Evolutionary conservation across 2,329 filamentous ascomycete species (phyloP).

Genomic region (Orbilia oligospora): DNA sequence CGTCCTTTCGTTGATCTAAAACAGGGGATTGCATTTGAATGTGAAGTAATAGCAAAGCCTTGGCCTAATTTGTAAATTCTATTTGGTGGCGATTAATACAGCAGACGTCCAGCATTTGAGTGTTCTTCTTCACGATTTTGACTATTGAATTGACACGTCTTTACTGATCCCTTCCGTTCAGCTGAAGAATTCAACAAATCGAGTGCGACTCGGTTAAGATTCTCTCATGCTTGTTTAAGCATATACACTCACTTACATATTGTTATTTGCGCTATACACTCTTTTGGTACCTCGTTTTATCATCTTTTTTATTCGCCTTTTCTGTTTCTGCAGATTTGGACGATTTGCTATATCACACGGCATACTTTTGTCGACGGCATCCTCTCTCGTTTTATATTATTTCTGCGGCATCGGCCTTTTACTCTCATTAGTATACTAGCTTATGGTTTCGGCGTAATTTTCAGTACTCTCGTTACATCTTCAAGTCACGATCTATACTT

Average conservation of each 20-base stretch:
- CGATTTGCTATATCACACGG: neutral
- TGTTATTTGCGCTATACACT: constrained; percentile 8
- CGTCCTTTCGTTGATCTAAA: neutral
- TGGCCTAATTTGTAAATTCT: no score
- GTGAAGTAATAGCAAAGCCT: neutral
- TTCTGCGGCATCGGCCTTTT: neutral
- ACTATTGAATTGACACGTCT: constrained; percentile 17
- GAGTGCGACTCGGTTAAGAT: constrained; percentile 1
- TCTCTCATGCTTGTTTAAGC: constrained; percentile 21
- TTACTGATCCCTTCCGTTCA: constrained; percentile 20
- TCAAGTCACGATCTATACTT: neutral
- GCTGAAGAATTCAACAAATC: constrained; percentile 16
- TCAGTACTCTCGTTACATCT: neutral
- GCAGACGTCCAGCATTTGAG: neutral
- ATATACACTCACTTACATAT: constrained; percentile 24
- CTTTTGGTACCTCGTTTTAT: constrained; percentile 18
- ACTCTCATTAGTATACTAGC: neutral
- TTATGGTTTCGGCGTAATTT: constrained; percentile 18
- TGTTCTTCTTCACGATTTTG: constrained; percentile 8
- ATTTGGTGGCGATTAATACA: constrained; percentile 3
- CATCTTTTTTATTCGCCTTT: neutral
- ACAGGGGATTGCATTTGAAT: neutral
- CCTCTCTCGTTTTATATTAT: neutral
- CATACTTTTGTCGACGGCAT: neutral
- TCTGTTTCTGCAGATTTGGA: constrained; percentile 10